Evolutionary conservation across 345 rosid genomes (phyloP), one percentile per base, ranked within the genome.

Genomic region (Abelmoschus esculentus): DNA sequence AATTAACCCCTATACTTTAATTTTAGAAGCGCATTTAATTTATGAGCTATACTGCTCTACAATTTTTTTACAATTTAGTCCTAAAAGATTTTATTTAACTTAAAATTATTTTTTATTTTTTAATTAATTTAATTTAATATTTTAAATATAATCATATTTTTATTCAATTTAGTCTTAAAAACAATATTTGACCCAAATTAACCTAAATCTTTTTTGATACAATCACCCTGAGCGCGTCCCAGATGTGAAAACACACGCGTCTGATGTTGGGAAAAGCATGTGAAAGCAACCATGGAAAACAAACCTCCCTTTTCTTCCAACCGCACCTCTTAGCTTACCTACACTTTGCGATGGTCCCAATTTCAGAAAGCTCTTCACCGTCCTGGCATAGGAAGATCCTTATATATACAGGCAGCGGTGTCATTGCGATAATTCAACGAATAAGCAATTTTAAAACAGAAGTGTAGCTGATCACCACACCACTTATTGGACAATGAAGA

Each of bases 231-330:
- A 36, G 40, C 73, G 80, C 66, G 70, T 55, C 26, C 44, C 70
- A 55, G 73, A 15, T 61, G 59, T 61, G 53, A 13, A 64, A 73
- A 69, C 54, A 18, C 76, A 68, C 70, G 66, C 73, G 49, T 57
- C 3, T 6, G 26, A 13, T 56, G 61, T 49, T 5, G 10, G 9
- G 26, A 56, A 14, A 61, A 44, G 22, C 53, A 73, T 73, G 80
- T 77, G 80, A 69, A 73, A 50, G 15, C 73, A 53, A 54, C 40
- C 75, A 59, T 69, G 80, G 71, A 61, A 69, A 55, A 38, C 44
- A 36, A 47, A 47, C 15, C 7, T 1, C 14, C 15, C 11, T 65
- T 22, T 46, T 4, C n/a, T 54, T 26, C 19, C 15, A 18, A 62
- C 54, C 54, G 4, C 54, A 15, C 54, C 54, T 15, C 54, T 49